Percentiles rank a stretch among this genome's conserved stretches.
phyloP scores from a whole-genome alignment of 169 alveolate species.

The Babesia bigemina region DNA sequence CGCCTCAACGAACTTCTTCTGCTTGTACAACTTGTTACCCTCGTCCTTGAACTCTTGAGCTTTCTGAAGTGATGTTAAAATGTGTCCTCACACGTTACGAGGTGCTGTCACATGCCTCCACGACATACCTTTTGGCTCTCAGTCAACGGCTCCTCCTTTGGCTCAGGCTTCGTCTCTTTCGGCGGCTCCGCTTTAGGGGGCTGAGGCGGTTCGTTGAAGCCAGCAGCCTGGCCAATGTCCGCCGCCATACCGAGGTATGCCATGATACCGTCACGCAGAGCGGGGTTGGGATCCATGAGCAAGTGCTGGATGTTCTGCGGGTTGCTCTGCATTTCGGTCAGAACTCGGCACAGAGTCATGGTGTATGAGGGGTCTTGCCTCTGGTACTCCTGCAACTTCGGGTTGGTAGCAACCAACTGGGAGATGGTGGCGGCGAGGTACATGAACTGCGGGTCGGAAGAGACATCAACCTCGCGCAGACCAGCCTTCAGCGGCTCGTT shows the following conservation, averaged over 20 bases:
- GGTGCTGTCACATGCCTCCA: slow-evolving; percentile 4
- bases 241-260: slow-evolving; percentile 59
- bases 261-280: slow-evolving; percentile 61
- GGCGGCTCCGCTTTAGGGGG: slow-evolving; percentile 36
- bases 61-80: slow-evolving; percentile 28
- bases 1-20: slow-evolving; percentile 93
- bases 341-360: slow-evolving; percentile 26
- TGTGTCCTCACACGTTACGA: background rate
- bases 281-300: slow-evolving; percentile 61
- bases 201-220: slow-evolving; percentile 42
- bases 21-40: slow-evolving; percentile 84
- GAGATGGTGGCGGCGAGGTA: slow-evolving; percentile 45
- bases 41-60: slow-evolving; percentile 79
- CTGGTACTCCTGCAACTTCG: slow-evolving; percentile 61
- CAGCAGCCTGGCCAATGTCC: slow-evolving; percentile 28
- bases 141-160: slow-evolving; percentile 64
- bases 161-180: slow-evolving; percentile 32
- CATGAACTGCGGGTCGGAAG: slow-evolving; percentile 46
- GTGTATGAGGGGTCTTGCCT: slow-evolving; percentile 58
- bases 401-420: slow-evolving; percentile 36
- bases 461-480: slow-evolving; percentile 72
- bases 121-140: slow-evolving; percentile 35
- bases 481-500: slow-evolving; percentile 87
- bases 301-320: slow-evolving; percentile 55
- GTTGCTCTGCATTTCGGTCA: slow-evolving; percentile 39